Percentiles rank a stretch among this genome's conserved stretches.
These are phyloP conservation scores for Zygosaccharomyces rouxii DNA, from an alignment of 805 yeast species.

Conservation along the genomic window DNA sequence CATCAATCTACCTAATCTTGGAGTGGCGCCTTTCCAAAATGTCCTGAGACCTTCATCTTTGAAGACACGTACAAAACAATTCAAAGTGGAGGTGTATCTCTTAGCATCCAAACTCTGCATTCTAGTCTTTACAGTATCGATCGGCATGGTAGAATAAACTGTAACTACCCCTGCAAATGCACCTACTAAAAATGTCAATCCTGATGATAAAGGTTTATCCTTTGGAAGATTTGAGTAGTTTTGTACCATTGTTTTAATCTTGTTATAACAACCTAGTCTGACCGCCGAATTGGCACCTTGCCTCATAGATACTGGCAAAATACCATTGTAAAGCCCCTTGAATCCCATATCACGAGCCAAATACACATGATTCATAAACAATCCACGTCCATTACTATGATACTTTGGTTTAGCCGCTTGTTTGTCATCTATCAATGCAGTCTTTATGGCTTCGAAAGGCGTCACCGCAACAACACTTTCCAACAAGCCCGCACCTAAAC, in stretches of 20 bases:
- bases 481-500: slow-evolving; percentile 93
- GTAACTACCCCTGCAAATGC: slow-evolving; percentile 87
- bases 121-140: slow-evolving; percentile 92
- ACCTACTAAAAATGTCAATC: slow-evolving; percentile 81
- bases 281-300: slow-evolving; percentile 97
- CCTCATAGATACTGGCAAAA: slow-evolving; percentile 88
- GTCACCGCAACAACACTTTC: slow-evolving; percentile 93
- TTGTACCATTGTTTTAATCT: slow-evolving; percentile 76
- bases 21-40: slow-evolving; percentile 98
- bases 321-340: slow-evolving; percentile 80
- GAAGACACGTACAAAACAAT: slow-evolving; percentile 78
- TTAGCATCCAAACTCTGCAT: slow-evolving; percentile 90
- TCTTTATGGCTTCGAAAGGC: slow-evolving; percentile 94
- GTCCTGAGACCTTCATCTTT: slow-evolving; percentile 84
- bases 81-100: slow-evolving; percentile 65
- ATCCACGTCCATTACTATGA: slow-evolving; percentile 54
- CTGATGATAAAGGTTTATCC: slow-evolving; percentile 68
- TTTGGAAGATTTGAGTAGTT: slow-evolving; percentile 63
- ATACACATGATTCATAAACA: slow-evolving; percentile 41
- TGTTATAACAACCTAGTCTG: slow-evolving; percentile 86
- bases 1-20: slow-evolving; percentile 85
- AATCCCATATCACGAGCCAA: slow-evolving; percentile 75
- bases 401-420: slow-evolving; percentile 74
- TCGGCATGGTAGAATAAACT: slow-evolving; percentile 91
- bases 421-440: slow-evolving; percentile 91